Percentiles rank a stretch among this genome's conserved stretches.
Conservation (phyloP, 1,284 basidiomycete species). For the Ceratobasidium sp. region DNA sequence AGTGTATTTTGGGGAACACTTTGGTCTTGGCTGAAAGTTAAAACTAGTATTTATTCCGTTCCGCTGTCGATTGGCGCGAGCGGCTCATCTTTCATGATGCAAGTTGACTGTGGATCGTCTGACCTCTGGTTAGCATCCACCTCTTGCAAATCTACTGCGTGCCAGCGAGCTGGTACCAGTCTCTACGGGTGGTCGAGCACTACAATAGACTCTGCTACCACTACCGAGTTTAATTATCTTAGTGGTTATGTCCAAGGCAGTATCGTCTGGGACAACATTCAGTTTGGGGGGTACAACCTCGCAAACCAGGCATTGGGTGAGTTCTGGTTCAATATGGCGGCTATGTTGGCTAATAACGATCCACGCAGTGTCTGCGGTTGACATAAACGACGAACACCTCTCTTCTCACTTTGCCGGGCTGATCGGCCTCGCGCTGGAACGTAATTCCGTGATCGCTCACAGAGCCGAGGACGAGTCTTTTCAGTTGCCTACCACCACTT, state of each 20-base stretch:
- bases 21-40: not conserved
- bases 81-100: slow-evolving; percentile 29
- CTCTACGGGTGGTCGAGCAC: slow-evolving; percentile 32
- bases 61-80: slow-evolving; percentile 2
- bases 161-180: slow-evolving; percentile 27
- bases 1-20: not conserved
- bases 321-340: not conserved
- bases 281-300: slow-evolving; percentile 23
- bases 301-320: slow-evolving; percentile 35
- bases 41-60: slow-evolving; percentile 28
- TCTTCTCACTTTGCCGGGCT: slow-evolving; percentile 47
- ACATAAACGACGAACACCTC: slow-evolving; percentile 46
- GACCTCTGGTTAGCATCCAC: slow-evolving; percentile 34
- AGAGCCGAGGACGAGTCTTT: not conserved
- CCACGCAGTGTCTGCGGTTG: slow-evolving; percentile 40
- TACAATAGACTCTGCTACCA: slow-evolving; percentile 26
- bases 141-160: slow-evolving; percentile 19
- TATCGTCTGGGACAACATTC: slow-evolving; percentile 32
- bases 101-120: slow-evolving; percentile 38
- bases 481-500: slow-evolving; percentile 18
- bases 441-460: slow-evolving; percentile 45
- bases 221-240: slow-evolving; percentile 22
- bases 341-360: not conserved
- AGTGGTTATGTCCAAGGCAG: slow-evolving; percentile 27
- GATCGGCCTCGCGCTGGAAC: slow-evolving; percentile 46